Evolutionary conservation across 208 protist genomes (phyloP).

Genomic region (Leishmania arabica): DNA sequence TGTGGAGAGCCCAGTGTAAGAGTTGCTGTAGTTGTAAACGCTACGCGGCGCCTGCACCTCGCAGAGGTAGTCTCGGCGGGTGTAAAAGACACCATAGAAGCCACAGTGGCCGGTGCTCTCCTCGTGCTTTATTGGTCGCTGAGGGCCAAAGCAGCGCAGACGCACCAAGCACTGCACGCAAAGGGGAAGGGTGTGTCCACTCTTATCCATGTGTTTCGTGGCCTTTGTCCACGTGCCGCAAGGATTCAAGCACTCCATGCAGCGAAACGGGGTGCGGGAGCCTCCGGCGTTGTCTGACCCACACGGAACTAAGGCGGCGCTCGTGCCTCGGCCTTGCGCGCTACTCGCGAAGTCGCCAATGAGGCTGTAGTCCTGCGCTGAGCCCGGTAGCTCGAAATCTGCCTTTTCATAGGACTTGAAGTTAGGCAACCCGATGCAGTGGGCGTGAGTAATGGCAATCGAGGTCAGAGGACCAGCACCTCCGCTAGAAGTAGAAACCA

Average conservation of each 20-base stretch:
- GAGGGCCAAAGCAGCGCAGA: conserved; percentile 69
- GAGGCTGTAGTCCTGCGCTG: conserved; percentile 24
- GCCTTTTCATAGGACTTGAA: conserved; percentile 30
- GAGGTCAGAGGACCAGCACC: conserved; percentile 7
- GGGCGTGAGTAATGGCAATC: conserved; percentile 24
- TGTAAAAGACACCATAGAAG: conserved; percentile 71
- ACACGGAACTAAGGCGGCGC: background rate
- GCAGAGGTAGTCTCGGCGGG: conserved; percentile 53
- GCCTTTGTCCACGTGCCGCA: conserved; percentile 71
- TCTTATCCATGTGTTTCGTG: conserved; percentile 65
- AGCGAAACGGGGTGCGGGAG: conserved; percentile 41
- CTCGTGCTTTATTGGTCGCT: conserved; percentile 58
- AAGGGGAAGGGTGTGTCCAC: conserved; percentile 52
- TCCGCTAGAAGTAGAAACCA: background rate
- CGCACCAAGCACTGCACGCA: conserved; percentile 53
- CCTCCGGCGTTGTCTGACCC: background rate
- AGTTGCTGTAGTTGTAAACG: conserved; percentile 38
- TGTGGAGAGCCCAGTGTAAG: conserved; percentile 46
- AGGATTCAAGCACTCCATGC: conserved; percentile 60
- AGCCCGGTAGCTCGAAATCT: conserved; percentile 25
- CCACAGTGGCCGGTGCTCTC: conserved; percentile 46
- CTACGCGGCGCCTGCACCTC: conserved; percentile 23
- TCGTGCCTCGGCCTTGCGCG: background rate
- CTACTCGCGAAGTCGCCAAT: background rate
- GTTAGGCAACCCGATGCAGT: conserved; percentile 19